These are phyloP conservation scores for Picochlorum sp. DNA, from an alignment of 139 green algal species.

Conservation along the genomic window DNA sequence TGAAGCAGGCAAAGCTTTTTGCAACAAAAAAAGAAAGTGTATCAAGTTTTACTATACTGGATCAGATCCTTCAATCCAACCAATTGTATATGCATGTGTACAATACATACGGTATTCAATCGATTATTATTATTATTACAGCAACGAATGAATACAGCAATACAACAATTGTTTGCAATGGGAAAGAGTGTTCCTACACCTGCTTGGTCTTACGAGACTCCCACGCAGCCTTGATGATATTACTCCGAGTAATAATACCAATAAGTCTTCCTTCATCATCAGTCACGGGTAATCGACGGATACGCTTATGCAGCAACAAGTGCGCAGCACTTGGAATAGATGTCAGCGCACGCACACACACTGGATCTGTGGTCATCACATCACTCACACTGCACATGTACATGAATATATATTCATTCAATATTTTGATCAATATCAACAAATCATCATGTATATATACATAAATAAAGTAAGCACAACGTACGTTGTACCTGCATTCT, in stretches of 20 bases:
- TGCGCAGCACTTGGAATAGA: constrained; percentile 58
- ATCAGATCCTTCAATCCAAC: too few species aligned
- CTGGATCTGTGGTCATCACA: constrained; percentile 64
- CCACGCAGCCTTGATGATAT: constrained; percentile 59
- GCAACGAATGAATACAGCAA: too few species aligned
- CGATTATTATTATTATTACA: too few species aligned
- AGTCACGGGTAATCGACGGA: constrained; percentile 9
- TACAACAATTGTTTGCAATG: too few species aligned
- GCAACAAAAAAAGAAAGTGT: too few species aligned
- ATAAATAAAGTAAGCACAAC: background rate
- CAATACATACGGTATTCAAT: too few species aligned
- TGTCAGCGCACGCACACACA: constrained; percentile 48
- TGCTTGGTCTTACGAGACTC: constrained; percentile 19
- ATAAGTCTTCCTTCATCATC: constrained; percentile 37
- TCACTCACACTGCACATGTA: constrained; percentile 49
- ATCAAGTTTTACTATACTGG: too few species aligned
- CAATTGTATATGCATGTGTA: too few species aligned
- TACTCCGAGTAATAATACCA: constrained; percentile 48
- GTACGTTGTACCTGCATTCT: constrained; percentile 46
- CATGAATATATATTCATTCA: background rate
- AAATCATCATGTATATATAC: too few species aligned
- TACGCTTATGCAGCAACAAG: constrained; percentile 27
- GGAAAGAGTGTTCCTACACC: too few species aligned
- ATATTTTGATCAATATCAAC: too few species aligned
- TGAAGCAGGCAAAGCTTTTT: too few species aligned